These are phyloP conservation scores for Hibiscus syriacus DNA, from an alignment of 345 rosid genomes.

Conservation along the genomic window DNA sequence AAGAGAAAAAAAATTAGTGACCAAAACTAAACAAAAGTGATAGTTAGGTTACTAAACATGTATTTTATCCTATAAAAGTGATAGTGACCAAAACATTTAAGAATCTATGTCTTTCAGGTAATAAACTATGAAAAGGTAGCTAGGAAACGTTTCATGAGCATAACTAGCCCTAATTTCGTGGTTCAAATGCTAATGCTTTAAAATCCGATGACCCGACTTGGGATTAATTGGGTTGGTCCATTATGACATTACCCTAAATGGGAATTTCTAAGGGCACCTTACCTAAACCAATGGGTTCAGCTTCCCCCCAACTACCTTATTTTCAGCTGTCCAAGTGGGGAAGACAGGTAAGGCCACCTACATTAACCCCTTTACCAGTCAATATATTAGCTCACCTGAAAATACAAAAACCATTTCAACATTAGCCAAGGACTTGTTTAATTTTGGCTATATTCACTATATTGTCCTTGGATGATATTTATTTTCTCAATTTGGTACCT, in stretches of 20 bases:
- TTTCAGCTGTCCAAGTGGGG: conserved; percentile 16
- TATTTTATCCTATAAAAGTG: too few species aligned
- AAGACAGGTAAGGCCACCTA: conserved; percentile 27
- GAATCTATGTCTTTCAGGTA: not conserved
- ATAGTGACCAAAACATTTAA: not conserved
- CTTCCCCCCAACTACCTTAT: conserved; percentile 8
- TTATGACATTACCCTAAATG: not conserved
- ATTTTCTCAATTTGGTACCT: too few species aligned
- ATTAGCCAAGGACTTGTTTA: not conserved
- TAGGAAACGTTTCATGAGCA: not conserved
- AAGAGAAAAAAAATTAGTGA: too few species aligned
- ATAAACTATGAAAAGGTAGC: not conserved
- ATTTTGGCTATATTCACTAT: too few species aligned
- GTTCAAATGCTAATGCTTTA: not conserved
- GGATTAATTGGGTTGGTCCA: too few species aligned
- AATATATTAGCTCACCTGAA: conserved; percentile 47
- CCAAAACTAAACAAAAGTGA: too few species aligned
- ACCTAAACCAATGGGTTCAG: not conserved
- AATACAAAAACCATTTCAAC: not conserved
- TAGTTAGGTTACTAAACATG: too few species aligned
- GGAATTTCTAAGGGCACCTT: not conserved
- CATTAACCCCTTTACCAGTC: conserved; percentile 28
- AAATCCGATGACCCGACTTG: not conserved
- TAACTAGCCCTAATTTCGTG: not conserved
- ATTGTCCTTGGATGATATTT: too few species aligned